Conservation (phyloP, 331 rosid genomes). For the Acacia concinna region DNA sequence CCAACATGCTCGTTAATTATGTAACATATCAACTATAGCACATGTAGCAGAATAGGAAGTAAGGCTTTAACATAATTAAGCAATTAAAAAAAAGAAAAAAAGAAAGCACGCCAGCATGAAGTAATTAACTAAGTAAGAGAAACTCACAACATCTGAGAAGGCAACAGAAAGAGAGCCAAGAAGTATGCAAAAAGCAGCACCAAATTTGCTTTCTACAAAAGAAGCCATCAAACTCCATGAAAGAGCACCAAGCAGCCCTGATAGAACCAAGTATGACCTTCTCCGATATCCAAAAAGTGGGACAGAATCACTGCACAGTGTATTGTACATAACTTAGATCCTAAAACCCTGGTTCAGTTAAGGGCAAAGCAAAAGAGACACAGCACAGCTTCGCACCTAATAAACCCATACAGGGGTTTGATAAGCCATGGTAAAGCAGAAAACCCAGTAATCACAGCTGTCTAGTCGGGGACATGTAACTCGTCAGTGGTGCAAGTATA, state of each 20-base stretch:
- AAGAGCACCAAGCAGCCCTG: constrained; percentile 93
- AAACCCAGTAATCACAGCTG: constrained; percentile 89
- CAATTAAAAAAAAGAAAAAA: neutral
- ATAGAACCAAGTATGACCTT: constrained; percentile 88
- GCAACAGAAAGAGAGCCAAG: constrained; percentile 98
- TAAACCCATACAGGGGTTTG: constrained; percentile 92
- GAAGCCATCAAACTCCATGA: constrained; percentile 96
- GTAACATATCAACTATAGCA: neutral
- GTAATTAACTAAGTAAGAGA: constrained; percentile 14
- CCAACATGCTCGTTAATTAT: neutral
- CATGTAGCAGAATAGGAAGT: constrained; percentile 19
- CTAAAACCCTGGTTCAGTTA: constrained; percentile 6
- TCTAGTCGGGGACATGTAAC: constrained; percentile 59
- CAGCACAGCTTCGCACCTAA: constrained; percentile 58
- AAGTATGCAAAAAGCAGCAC: constrained; percentile 86
- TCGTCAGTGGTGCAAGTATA: constrained; percentile 38
- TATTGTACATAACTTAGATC: constrained; percentile 30
- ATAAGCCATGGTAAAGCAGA: constrained; percentile 93
- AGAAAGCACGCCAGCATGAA: constrained; percentile 7
- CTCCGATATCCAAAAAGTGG: constrained; percentile 98
- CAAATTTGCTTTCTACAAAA: constrained; percentile 72
- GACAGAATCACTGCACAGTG: constrained; percentile 86
- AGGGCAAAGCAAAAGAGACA: constrained; percentile 22
- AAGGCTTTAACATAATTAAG: neutral
- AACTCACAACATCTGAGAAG: constrained; percentile 97